Conservation (phyloP, 2,329 filamentous ascomycete species). For the Aspergillus persii region DNA sequence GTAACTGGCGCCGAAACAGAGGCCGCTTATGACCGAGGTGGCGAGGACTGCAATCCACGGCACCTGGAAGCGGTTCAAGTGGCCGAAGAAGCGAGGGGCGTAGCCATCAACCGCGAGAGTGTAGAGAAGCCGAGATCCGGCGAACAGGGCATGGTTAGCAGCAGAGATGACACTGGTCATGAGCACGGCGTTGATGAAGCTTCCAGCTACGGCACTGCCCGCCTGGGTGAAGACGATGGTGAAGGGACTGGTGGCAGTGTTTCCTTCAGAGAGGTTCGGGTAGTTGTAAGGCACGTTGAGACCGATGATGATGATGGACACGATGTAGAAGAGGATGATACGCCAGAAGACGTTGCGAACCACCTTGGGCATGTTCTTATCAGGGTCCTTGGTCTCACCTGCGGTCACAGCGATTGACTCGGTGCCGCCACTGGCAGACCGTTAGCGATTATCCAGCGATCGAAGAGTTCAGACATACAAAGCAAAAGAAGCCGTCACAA, state of each 20-base stretch:
- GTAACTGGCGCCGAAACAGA: constrained; percentile 65
- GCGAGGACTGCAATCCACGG: constrained; percentile 56
- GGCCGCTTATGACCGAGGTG: constrained; percentile 54
- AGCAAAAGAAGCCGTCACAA: constrained; percentile 62
- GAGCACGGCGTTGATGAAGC: constrained; percentile 62
- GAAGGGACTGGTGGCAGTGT: constrained; percentile 52
- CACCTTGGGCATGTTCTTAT: constrained; percentile 59
- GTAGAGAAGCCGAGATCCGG: constrained; percentile 57
- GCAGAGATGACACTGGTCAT: constrained; percentile 59
- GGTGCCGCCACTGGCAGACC: constrained; percentile 50
- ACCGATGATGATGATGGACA: constrained; percentile 55
- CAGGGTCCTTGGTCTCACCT: constrained; percentile 63
- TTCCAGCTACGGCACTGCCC: constrained; percentile 55
- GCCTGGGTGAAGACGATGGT: constrained; percentile 62
- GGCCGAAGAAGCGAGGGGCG: constrained; percentile 56
- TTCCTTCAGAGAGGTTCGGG: constrained; percentile 43
- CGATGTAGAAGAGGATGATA: constrained; percentile 56
- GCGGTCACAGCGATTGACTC: constrained; percentile 66
- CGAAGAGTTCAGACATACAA: constrained; percentile 36
- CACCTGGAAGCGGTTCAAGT: constrained; percentile 50
- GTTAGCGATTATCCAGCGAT: constrained; percentile 10
- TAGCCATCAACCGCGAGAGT: constrained; percentile 54
- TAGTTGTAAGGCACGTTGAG: constrained; percentile 60
- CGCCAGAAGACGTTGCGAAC: constrained; percentile 67
- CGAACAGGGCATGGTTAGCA: constrained; percentile 59